Percentiles rank a stretch among this genome's conserved stretches.
These are phyloP conservation scores for Tuber melanosporum DNA, from an alignment of 495 filamentous ascomycete genomes.

Conservation along the genomic window DNA sequence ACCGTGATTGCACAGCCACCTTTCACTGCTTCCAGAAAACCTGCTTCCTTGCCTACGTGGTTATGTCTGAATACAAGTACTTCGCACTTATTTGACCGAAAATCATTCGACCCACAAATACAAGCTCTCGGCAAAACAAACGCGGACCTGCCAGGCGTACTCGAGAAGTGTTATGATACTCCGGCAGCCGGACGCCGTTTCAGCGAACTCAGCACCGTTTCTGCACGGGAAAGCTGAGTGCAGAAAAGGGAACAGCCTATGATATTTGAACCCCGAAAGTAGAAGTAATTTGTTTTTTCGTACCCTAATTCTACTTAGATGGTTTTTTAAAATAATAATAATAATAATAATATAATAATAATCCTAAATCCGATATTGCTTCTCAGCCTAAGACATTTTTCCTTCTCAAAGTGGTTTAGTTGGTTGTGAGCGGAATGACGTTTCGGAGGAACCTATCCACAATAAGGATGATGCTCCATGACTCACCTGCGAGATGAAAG, in stretches of 20 bases:
- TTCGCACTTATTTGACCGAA: not conserved
- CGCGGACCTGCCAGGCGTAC: not conserved
- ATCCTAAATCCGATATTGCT: not conserved
- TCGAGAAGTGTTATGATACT: not conserved
- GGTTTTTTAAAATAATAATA: not conserved
- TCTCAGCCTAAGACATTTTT: not conserved
- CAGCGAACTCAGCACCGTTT: not conserved
- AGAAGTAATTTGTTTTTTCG: not conserved
- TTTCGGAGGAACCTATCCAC: constrained; percentile 38
- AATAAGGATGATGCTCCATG: constrained; percentile 32
- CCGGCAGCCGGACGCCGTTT: not conserved
- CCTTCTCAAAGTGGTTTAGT: not conserved
- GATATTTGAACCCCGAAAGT: not conserved
- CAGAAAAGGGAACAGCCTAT: not conserved
- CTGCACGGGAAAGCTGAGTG: not conserved
- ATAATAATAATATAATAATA: not conserved
- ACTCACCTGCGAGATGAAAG: constrained; percentile 33
- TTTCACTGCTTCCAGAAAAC: not conserved
- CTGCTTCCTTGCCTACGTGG: not conserved
- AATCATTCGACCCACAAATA: not conserved
- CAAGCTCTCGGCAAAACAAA: not conserved
- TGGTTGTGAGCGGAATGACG: constrained; percentile 15
- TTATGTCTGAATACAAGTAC: not conserved
- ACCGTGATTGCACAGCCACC: not conserved
- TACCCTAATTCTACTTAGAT: not conserved